A percentile compares a stretch with the other conserved stretches of the same genome.
Conservation (phyloP, 106 monocot species). For the Dioscorea dumetorum region DNA sequence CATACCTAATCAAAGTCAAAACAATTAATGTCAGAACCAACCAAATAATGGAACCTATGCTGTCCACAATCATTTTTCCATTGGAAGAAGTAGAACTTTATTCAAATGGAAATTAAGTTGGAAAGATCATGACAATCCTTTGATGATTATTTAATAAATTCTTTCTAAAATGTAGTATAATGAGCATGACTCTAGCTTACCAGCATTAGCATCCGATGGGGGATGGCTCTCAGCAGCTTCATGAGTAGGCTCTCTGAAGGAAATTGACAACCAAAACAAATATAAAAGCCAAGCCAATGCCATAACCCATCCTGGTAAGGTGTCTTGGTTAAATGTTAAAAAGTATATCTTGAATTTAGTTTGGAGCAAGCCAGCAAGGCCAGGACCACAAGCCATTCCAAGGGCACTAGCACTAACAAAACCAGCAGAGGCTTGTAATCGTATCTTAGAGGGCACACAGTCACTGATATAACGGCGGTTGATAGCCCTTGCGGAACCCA, state of each 20-base stretch:
- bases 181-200: constrained; percentile 19
- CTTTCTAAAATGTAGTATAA: too few species aligned
- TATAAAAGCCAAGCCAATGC: constrained; percentile 81
- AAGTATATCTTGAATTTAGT: constrained; percentile 71
- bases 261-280: constrained; percentile 65
- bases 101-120: too few species aligned
- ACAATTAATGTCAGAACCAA: too few species aligned
- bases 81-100: too few species aligned
- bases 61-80: too few species aligned
- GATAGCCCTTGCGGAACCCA: constrained; percentile 98
- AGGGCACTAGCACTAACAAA: constrained; percentile 99
- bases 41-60: too few species aligned
- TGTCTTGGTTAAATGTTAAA: constrained; percentile 71
- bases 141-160: too few species aligned
- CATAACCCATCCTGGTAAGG: constrained; percentile 98
- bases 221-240: constrained; percentile 22
- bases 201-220: constrained; percentile 29
- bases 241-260: constrained; percentile 75
- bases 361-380: constrained; percentile 90
- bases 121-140: too few species aligned
- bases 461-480: constrained; percentile 97
- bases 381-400: constrained; percentile 99
- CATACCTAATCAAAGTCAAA: too few species aligned
- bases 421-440: constrained; percentile 94
- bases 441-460: constrained; percentile 82